Percentiles rank a stretch among this genome's conserved stretches.
These are phyloP conservation scores for Solanum pimpinellifolium DNA, from an alignment of 257 asterid species.

Conservation along the genomic window DNA sequence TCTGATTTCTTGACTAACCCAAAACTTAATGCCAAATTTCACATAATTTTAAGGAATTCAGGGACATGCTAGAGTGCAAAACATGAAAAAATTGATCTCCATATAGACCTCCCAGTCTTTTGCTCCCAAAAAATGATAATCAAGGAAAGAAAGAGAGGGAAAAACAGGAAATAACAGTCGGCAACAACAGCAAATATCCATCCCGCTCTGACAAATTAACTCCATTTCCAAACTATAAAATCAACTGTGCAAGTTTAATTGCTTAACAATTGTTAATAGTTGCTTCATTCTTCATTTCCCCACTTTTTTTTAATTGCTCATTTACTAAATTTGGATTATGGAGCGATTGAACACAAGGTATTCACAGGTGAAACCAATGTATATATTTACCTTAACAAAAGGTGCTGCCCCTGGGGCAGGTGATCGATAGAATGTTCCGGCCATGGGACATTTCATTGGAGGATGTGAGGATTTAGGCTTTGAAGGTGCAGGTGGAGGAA, in stretches of 20 bases:
- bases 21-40: neutral
- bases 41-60: neutral
- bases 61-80: neutral
- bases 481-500: slow-evolving; percentile 24
- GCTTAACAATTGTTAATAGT: neutral
- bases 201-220: neutral
- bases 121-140: neutral
- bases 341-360: neutral
- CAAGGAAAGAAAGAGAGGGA: neutral
- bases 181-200: neutral
- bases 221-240: neutral
- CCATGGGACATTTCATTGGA: slow-evolving; percentile 59
- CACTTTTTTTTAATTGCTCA: neutral
- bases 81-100: neutral
- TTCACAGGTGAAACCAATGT: neutral
- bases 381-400: slow-evolving; percentile 44
- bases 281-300: neutral
- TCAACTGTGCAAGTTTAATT: neutral
- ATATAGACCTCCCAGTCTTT: neutral
- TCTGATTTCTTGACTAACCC: neutral
- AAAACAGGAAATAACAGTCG: neutral
- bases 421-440: slow-evolving; percentile 53
- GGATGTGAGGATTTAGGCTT: slow-evolving; percentile 48
- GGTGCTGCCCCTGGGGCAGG: slow-evolving; percentile 60
- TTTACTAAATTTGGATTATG: neutral